Conservation (phyloP, 768 basidiomycete genomes). For the Mycena alexandri region DNA sequence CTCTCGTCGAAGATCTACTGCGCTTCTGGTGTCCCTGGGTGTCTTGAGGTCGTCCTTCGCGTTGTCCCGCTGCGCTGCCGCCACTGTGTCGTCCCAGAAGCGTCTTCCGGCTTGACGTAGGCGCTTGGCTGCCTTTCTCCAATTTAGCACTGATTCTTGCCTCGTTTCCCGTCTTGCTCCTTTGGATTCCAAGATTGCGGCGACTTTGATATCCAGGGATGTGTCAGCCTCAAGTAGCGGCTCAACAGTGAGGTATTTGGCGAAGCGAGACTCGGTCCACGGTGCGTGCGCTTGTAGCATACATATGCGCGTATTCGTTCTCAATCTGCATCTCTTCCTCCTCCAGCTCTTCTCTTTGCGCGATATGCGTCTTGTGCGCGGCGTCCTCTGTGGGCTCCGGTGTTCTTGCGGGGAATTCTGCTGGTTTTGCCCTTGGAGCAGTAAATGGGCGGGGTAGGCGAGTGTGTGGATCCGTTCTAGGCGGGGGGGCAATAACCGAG, state of each 20-base stretch:
- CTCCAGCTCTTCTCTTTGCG: no score
- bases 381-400: no score
- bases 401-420: not conserved
- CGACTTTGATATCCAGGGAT: no score
- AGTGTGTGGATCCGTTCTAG: not conserved
- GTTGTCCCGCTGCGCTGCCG: not conserved
- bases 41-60: not conserved
- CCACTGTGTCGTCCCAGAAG: not conserved
- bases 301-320: slow-evolving; percentile 14
- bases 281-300: slow-evolving; percentile 2
- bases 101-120: not conserved
- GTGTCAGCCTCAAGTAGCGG: not conserved
- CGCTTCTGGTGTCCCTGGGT: not conserved
- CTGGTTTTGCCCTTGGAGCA: not conserved
- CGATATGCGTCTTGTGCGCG: no score
- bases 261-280: slow-evolving; percentile 16
- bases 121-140: not conserved
- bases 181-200: no score
- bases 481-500: slow-evolving; percentile 24
- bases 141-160: not conserved
- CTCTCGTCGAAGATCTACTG: slow-evolving; percentile 3
- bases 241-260: slow-evolving; percentile 27
- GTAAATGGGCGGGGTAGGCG: slow-evolving; percentile 4
- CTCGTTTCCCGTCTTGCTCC: accelerated
- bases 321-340: no score